Evolutionary conservation across 371 early-diverging fungal species (phyloP).

Genomic region (Nematocida sp.): DNA sequence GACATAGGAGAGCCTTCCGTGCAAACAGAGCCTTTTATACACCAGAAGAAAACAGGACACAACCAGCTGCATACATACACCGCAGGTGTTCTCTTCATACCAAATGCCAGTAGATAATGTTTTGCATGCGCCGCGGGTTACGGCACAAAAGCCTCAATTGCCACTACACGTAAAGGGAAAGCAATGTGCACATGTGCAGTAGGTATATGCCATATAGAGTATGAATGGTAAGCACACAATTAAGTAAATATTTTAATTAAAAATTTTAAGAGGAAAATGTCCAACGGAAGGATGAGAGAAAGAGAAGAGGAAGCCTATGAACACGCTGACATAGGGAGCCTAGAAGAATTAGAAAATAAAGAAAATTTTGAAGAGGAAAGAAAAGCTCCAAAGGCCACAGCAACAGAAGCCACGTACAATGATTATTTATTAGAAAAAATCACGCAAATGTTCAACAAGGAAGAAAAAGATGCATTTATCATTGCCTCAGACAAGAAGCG

Average conservation of each 20-base stretch:
- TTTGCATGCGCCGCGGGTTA: too few species aligned
- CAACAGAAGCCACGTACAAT: conserved; percentile 71
- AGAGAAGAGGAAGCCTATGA: background rate
- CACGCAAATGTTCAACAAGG: conserved; percentile 67
- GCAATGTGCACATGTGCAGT: too few species aligned
- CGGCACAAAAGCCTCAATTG: too few species aligned
- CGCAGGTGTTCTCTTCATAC: conserved; percentile 56
- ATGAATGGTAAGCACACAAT: background rate
- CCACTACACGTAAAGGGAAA: too few species aligned
- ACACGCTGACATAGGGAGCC: too few species aligned
- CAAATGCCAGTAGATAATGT: too few species aligned
- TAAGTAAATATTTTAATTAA: too few species aligned
- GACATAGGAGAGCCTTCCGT: conserved; percentile 39
- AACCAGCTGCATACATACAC: conserved; percentile 15
- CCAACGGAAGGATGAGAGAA: background rate
- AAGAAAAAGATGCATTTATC: conserved; percentile 74
- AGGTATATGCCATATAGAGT: too few species aligned
- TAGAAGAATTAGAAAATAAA: background rate
- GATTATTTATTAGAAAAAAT: conserved; percentile 80
- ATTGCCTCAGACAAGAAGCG: conserved; percentile 94
- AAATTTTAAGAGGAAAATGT: background rate
- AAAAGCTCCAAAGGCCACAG: background rate
- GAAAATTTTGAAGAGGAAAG: background rate
- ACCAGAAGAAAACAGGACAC: background rate
- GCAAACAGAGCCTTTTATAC: conserved; percentile 33